Evolutionary conservation across 306 rosid species (phyloP).

Genomic region (Rosa persica): DNA sequence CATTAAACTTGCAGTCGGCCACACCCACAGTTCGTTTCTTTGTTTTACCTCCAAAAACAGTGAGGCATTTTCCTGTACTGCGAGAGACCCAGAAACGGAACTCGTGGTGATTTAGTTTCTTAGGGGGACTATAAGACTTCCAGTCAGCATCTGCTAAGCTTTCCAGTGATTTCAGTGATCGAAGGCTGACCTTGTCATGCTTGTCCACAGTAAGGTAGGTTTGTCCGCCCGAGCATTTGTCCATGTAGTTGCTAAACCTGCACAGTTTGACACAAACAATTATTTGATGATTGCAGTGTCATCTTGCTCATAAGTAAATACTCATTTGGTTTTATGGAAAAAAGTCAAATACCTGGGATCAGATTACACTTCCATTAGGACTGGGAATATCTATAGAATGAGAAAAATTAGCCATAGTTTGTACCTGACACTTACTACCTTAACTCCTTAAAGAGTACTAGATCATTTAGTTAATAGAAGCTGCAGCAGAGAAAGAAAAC

Average conservation of each 20-base stretch:
- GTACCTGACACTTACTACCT: neutral
- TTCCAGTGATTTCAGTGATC: constrained; percentile 26
- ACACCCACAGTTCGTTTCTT: constrained; percentile 27
- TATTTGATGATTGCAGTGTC: neutral
- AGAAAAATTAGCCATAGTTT: neutral
- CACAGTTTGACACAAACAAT: neutral
- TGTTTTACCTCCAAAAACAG: constrained; percentile 30
- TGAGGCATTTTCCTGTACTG: constrained; percentile 41
- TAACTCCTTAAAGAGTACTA: neutral
- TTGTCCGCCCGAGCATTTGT: constrained; percentile 34
- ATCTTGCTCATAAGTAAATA: neutral
- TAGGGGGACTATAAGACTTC: constrained; percentile 36
- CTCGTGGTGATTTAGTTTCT: constrained; percentile 20
- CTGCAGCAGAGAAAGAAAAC: neutral
- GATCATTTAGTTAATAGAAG: neutral
- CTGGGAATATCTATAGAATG: neutral
- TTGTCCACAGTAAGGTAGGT: constrained; percentile 39
- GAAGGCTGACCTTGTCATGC: constrained; percentile 34
- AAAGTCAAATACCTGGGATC: neutral
- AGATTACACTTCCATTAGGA: neutral
- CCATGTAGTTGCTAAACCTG: constrained; percentile 48
- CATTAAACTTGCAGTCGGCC: constrained; percentile 40
- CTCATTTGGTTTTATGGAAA: neutral
- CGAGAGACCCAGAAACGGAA: constrained; percentile 35
- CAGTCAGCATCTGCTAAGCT: constrained; percentile 37